Base-by-base conservation (phyloP, 2,329 filamentous ascomycete species). In the Talaromyces sp. region DNA sequence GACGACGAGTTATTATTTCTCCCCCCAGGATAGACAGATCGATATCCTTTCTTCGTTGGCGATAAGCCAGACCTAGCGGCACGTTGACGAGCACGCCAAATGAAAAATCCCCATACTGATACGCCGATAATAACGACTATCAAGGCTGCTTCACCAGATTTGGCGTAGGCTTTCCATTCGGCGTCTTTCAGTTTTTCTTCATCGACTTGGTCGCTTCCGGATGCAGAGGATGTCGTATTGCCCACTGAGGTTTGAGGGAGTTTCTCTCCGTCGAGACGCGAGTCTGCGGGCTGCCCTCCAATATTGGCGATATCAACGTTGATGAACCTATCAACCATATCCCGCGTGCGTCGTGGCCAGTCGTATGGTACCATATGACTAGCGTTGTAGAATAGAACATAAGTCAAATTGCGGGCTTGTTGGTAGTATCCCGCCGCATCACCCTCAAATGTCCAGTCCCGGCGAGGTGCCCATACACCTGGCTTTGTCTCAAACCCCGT, bases 321-420 rank as follows among this genome's bases (percentile, higher is more conserved):
- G 82, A 97, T 91, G 76, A 99, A 96, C 40, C 94, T 89, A 74
- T 99, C 93, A 15, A 99, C 85, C 94, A 99, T 99, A 72, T 97
- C 94, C 61, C 93, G 85, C 19, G 87, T 89, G 61, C 91, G 87
- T 50, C 91, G 86, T 1, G 93, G 87, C 66, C 89, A 89, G 73
- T 99, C 93, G 69, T 94, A 97, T 0, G 94, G 95, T 1, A 99
- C 94, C 94, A 99, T 99, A 74, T 99, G 94, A 52, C 89, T 96
- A 15, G 91, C 86, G 73, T 99, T 96, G 79, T 96, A 90, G 76
- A 97, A 96, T 40, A 95, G 81, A 33, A 99, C 87, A 70, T 99
- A 99, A 0, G 94, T 97, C 61, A 99, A 77, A 75, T 99, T 99
- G 63, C 95, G 86, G 1, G 94, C 93, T 71, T 91, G 85, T 74